These are phyloP conservation scores for Xylaria hypoxylon DNA, from an alignment of 2,329 filamentous ascomycete species.

Conservation along the genomic window DNA sequence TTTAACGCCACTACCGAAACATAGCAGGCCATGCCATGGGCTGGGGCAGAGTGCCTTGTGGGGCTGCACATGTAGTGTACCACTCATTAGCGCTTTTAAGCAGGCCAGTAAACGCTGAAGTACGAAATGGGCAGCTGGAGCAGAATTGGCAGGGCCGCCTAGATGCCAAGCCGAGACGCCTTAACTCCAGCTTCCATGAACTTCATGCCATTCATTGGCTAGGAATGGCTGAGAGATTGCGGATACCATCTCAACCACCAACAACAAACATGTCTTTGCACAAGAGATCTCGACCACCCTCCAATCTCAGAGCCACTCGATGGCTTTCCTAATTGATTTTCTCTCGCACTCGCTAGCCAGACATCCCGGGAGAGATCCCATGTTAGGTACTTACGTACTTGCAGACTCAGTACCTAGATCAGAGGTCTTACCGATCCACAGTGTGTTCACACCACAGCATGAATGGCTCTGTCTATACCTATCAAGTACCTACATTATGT, in stretches of 20 bases:
- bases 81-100: slow-evolving; percentile 19
- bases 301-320: slow-evolving; percentile 26
- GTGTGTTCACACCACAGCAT: background rate
- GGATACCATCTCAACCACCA: slow-evolving; percentile 29
- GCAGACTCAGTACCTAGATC: too few species aligned
- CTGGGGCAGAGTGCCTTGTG: background rate
- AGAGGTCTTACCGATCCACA: slow-evolving; percentile 6
- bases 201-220: slow-evolving; percentile 46
- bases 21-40: slow-evolving; percentile 1
- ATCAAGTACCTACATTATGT: background rate
- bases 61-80: background rate
- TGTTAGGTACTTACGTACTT: too few species aligned
- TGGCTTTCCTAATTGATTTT: slow-evolving; percentile 8
- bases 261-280: slow-evolving; percentile 25
- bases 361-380: slow-evolving; percentile 7
- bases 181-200: slow-evolving; percentile 41
- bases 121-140: slow-evolving; percentile 19
- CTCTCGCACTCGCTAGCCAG: slow-evolving; percentile 13
- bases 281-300: slow-evolving; percentile 11
- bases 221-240: slow-evolving; percentile 33
- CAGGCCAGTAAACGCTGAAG: background rate
- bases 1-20: slow-evolving; percentile 22
- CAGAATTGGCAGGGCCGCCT: slow-evolving; percentile 18
- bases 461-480: too few species aligned
- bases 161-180: slow-evolving; percentile 46